Evolutionary conservation across 2,329 filamentous ascomycete genomes (phyloP), one percentile per base, ranked within the genome.

Genomic region (Aspergillus sp.): DNA sequence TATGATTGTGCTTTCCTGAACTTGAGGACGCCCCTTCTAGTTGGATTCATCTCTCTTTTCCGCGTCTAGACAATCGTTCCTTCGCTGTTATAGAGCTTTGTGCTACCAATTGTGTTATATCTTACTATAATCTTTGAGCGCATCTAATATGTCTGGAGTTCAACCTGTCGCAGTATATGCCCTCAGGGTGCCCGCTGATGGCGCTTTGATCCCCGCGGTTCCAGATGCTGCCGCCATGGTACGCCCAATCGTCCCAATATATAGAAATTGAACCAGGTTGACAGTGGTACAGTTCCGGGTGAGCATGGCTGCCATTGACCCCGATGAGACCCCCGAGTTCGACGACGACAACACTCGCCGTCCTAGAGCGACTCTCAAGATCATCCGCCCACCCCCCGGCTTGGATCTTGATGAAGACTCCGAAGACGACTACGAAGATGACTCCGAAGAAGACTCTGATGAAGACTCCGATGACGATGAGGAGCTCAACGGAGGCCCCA

Each of bases 281-380:
- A 58, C 33, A 19, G 8, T 15, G n/a, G 2, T 43, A 27, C 70
- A 96, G 93, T 96, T 97, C 80, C 91, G 91, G 75, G 91, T 99
- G 73, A 98, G 93, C 70, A 99, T 99, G 95, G 95, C 96, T 70
- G 95, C 95, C 65, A 89, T 99, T 75, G 93, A 99, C 75, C 95
- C 95, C 58, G 91, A 86, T 70, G 90, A 90, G 68, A 82, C 86
- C 67, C 84, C 87, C 37, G 84, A 91, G 75, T 82, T 82, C 58
- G 86, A 88, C 66, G 82, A 82, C 57, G 86, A 87, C 70, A 77
- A 84, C 59, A 84, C 84, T 68, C 76, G 79, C 57, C 77, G 86
- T 61, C 84, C 88, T 68, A 90, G 93, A 68, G 90, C 95, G 54
- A 99, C 95, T 52, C 82, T 99, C 70, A 96, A 95, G 80, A 84